phyloP scores from a whole-genome alignment of 306 rosid genomes.

The Trifolium dubium region DNA sequence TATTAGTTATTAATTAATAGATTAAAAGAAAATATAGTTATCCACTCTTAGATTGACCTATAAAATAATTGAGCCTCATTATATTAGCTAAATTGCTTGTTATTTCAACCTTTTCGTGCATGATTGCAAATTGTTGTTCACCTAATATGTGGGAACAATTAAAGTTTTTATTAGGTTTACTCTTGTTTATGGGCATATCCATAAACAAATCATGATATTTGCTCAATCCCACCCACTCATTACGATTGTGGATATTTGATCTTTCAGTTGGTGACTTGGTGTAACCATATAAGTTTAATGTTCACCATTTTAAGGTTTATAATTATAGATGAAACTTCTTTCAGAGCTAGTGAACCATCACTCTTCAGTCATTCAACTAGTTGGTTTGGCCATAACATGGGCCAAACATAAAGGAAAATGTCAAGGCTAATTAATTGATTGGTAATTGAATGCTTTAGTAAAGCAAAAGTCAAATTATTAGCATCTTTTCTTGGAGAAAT shows the following conservation, averaged over 20 bases:
- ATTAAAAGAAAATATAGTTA: too few species aligned
- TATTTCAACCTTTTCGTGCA: background rate
- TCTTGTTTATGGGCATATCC: background rate
- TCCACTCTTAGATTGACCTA: background rate
- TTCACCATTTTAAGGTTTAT: background rate
- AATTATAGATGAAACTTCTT: constrained; percentile 22
- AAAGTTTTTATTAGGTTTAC: background rate
- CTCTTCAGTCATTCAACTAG: constrained; percentile 33
- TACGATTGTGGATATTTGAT: constrained; percentile 24
- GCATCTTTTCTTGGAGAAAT: constrained; percentile 65
- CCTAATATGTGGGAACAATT: background rate
- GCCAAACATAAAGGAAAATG: constrained; percentile 37
- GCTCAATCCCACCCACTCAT: constrained; percentile 21
- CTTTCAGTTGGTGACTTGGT: constrained; percentile 24
- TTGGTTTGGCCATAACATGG: constrained; percentile 39
- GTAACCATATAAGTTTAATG: constrained; percentile 20
- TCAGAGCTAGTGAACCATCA: constrained; percentile 7
- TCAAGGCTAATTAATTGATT: constrained; percentile 46
- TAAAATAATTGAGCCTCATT: background rate
- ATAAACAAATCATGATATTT: background rate
- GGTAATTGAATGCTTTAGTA: constrained; percentile 23
- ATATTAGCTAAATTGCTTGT: background rate
- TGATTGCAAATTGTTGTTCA: constrained; percentile 2
- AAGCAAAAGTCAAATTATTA: constrained; percentile 42
- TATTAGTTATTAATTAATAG: background rate